These are phyloP conservation scores for Blastocystis sp. DNA, from an alignment of 352 stramenopile species.

Conservation along the genomic window DNA sequence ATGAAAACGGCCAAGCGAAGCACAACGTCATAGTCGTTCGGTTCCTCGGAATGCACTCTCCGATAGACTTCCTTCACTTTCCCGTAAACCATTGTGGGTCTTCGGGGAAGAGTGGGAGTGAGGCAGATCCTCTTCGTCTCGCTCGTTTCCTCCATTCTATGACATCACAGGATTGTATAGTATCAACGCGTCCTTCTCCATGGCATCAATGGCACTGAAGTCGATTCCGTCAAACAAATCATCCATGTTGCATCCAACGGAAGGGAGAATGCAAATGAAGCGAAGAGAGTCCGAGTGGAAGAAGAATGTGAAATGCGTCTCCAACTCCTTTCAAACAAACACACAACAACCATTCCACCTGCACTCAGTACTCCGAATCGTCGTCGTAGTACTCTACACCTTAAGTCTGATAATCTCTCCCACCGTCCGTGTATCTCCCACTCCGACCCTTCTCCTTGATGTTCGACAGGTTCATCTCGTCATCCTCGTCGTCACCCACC, in stretches of 20 bases:
- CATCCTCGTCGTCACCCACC: conserved; percentile 48
- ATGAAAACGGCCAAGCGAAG: neutral
- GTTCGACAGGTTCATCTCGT: conserved; percentile 57
- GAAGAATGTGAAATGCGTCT: neutral
- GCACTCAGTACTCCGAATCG: neutral
- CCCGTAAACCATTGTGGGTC: conserved; percentile 1
- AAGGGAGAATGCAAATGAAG: neutral
- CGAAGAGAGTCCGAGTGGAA: neutral
- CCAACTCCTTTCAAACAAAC: neutral
- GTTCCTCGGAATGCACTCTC: neutral
- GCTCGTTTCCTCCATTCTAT: neutral
- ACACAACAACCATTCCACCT: neutral
- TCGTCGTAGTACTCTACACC: conserved; percentile 31
- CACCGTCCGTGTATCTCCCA: neutral
- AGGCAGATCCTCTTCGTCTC: neutral
- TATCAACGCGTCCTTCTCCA: conserved; percentile 7
- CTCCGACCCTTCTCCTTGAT: conserved; percentile 47
- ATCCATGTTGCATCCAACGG: neutral
- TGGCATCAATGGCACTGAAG: neutral
- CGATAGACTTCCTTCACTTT: neutral
- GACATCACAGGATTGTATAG: neutral
- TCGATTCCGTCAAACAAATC: conserved; percentile 13
- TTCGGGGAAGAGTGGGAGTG: neutral
- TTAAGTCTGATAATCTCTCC: neutral
- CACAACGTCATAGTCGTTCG: neutral